Conservation (phyloP, 176 grass and related monocot genomes). For the Metroxylon sagu region DNA sequence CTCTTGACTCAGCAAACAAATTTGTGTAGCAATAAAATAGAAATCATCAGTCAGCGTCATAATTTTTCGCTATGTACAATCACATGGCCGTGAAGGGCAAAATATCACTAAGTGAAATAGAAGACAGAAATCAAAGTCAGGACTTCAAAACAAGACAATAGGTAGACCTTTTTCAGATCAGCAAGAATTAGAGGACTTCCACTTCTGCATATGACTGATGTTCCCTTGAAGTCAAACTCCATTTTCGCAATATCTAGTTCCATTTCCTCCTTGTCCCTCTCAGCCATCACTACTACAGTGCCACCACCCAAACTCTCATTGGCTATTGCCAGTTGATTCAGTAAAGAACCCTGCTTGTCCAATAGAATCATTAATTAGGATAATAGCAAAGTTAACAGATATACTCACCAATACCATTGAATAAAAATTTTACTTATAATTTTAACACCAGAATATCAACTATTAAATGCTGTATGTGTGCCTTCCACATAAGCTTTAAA, state of each 20-base stretch:
- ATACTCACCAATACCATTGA: no score
- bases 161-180: conserved; percentile 65
- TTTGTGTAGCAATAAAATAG: neutral
- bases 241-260: conserved; percentile 80
- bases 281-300: conserved; percentile 66
- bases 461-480: no score
- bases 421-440: no score
- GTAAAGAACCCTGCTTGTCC: conserved; percentile 47
- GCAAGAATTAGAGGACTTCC: conserved; percentile 69
- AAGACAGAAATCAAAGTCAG: conserved; percentile 6
- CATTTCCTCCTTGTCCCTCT: conserved; percentile 82
- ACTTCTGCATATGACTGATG: conserved; percentile 75
- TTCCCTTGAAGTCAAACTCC: conserved; percentile 80
- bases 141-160: no score
- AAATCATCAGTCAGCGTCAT: neutral
- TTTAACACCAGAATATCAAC: no score
- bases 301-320: conserved; percentile 76
- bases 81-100: conserved; percentile 2
- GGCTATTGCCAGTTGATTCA: conserved; percentile 78
- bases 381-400: no score
- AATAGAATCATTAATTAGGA: no score
- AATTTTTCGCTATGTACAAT: neutral
- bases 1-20: conserved; percentile 3
- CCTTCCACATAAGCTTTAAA: no score
- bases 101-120: conserved; percentile 2